Conservation (phyloP, 768 basidiomycete genomes). For the Boletus coccyginus region DNA sequence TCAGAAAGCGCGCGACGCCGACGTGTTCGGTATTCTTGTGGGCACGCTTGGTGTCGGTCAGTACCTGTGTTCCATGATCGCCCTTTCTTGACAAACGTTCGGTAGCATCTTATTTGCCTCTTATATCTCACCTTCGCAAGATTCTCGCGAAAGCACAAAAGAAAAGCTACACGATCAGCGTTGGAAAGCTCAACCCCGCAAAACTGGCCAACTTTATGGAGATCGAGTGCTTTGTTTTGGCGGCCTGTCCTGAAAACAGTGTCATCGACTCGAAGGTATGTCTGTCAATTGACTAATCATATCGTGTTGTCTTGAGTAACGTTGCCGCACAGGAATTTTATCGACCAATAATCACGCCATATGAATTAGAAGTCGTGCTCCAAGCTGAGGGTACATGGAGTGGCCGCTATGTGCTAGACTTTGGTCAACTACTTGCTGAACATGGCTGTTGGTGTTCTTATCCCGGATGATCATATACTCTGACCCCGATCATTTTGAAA, state of each 20-base stretch:
- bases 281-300: neutral
- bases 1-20: conserved; percentile 86
- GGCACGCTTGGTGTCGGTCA: conserved; percentile 88
- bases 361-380: conserved; percentile 82
- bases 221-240: conserved; percentile 92
- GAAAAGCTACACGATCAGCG: conserved; percentile 92
- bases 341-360: conserved; percentile 90
- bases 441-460: conserved; percentile 16
- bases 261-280: conserved; percentile 68
- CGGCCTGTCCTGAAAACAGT: conserved; percentile 93
- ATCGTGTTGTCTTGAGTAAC: neutral
- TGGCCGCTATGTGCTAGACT: conserved; percentile 76
- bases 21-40: conserved; percentile 93
- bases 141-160: conserved; percentile 66
- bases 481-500: neutral
- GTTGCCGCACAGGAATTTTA: conserved; percentile 69
- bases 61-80: conserved; percentile 19
- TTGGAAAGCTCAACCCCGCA: conserved; percentile 92
- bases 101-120: conserved; percentile 78
- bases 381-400: conserved; percentile 69
- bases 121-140: conserved; percentile 78
- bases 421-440: conserved; percentile 54
- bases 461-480: neutral
- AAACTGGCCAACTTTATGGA: conserved; percentile 96
- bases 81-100: neutral